Base-by-base conservation (phyloP, 768 basidiomycete species). In the Vishniacozyma victoriae region DNA sequence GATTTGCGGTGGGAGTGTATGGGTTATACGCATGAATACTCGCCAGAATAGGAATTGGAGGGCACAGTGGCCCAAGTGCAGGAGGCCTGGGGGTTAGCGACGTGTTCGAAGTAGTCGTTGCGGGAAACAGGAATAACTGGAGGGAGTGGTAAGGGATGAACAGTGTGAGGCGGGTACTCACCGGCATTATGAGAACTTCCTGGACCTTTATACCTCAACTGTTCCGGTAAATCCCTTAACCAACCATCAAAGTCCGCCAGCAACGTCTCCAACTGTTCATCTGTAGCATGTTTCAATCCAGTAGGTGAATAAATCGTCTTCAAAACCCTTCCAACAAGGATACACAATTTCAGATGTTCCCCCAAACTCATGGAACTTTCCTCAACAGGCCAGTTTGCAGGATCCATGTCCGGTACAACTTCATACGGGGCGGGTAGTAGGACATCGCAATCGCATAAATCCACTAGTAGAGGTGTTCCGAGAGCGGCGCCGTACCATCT, bases 1-100 rank as follows among this genome's bases (percentile, higher is more conserved):
- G 64, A 93, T 79, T 64, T 95, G 90, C 11, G 80, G 80, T 7
- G 93, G 91, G 65, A 87, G 86, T 16, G 82, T 79, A 74, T 95
- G 97, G 49, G 87, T 90, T 72, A 96, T 89, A 43, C 93, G 82
- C 88, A 96, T 92, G 76, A 96, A 97, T 25, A 95, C 90, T 41
- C 93, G 85, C 83, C 89, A 95, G 74, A 95, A 92, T 71, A 97
- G 86, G 82, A 97, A 95, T 59, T 83, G 84, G 36, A 96, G 83
- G 64, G 87, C 89, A 24, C 86, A 80, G 69, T 87, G 91, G 33
- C 89, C 77, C 44, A 96, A 72, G 71, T 95, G 91, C 19, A 99
- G 76, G 46, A 95, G 76, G 35, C 93, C 92, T 87, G 59, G 18
- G 18, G 37, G 37, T 11, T n/a, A n/a, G n/a, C n/a, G n/a, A n/a